A percentile compares a stretch with the other conserved stretches of the same genome.
Conservation (phyloP, 257 asterid species). For the Lycium barbarum region DNA sequence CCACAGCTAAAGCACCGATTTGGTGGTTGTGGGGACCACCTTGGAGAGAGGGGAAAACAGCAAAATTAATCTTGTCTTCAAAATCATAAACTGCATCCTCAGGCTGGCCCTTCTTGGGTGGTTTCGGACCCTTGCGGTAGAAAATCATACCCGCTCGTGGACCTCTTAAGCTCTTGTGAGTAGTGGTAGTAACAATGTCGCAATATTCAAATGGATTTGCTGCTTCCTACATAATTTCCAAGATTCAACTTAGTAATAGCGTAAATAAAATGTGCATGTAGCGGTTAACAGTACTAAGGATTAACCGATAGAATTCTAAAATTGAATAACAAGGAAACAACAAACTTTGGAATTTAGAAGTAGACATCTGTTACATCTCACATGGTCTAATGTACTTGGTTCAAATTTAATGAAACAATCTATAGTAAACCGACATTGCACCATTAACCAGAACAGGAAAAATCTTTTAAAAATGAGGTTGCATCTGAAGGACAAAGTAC, state of each 20-base stretch:
- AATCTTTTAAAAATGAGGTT: not conserved
- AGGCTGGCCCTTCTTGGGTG: constrained; percentile 68
- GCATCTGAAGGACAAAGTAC: not conserved
- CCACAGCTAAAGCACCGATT: constrained; percentile 97
- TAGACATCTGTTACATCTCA: not conserved
- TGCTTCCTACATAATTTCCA: constrained; percentile 58
- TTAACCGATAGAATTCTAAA: not conserved
- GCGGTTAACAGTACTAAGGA: not conserved
- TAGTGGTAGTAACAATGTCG: constrained; percentile 78
- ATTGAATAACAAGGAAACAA: not conserved
- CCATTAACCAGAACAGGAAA: not conserved
- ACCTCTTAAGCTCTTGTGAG: constrained; percentile 84
- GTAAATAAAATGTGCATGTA: not conserved
- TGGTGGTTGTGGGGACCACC: constrained; percentile 99
- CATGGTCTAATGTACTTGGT: not conserved
- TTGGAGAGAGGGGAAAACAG: constrained; percentile 96
- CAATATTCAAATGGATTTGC: constrained; percentile 67
- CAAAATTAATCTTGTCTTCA: constrained; percentile 94
- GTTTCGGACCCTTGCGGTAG: constrained; percentile 59
- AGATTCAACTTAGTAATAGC: not conserved
- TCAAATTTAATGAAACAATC: not conserved
- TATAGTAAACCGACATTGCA: not conserved
- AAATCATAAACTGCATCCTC: constrained; percentile 86
- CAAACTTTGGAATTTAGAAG: not conserved
- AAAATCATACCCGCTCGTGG: constrained; percentile 70